Conservation (phyloP, 2,329 filamentous ascomycete species). For the Penicillium vulpinum region DNA sequence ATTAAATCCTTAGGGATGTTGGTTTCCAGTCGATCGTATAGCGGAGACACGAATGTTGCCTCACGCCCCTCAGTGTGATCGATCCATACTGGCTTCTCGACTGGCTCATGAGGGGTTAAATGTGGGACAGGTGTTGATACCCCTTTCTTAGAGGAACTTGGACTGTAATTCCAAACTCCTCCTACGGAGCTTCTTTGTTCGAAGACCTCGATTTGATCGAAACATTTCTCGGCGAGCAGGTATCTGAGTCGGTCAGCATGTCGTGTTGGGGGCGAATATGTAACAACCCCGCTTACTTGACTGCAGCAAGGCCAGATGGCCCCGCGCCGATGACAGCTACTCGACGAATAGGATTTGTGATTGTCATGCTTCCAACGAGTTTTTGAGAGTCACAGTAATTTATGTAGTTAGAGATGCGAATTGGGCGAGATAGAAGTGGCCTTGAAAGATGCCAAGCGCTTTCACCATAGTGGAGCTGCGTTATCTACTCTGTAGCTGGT, state of each 20-base stretch:
- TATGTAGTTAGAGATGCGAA: background rate
- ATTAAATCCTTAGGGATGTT: conserved; percentile 84
- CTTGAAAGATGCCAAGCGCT: conserved; percentile 2
- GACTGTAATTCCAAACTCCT: conserved; percentile 82
- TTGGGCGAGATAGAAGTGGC: background rate
- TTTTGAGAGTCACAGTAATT: background rate
- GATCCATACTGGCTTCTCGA: conserved; percentile 62
- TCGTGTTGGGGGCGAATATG: background rate
- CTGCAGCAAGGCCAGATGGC: conserved; percentile 73
- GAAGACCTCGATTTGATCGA: conserved; percentile 71
- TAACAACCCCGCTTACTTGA: conserved; percentile 54
- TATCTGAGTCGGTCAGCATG: conserved; percentile 53
- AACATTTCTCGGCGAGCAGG: conserved; percentile 68
- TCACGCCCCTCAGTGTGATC: conserved; percentile 31
- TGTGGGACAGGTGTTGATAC: conserved; percentile 61
- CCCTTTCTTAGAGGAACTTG: conserved; percentile 48
- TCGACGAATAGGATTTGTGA: conserved; percentile 28
- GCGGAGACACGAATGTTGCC: conserved; percentile 73
- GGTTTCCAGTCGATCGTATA: conserved; percentile 80
- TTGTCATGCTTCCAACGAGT: conserved; percentile 17
- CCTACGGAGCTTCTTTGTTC: conserved; percentile 77
- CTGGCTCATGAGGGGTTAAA: conserved; percentile 60
- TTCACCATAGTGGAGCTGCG: conserved; percentile 22
- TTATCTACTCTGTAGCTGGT: background rate
- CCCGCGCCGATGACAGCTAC: conserved; percentile 83